phyloP scores from a whole-genome alignment of 768 basidiomycete species.

The Pholiota microspora region DNA sequence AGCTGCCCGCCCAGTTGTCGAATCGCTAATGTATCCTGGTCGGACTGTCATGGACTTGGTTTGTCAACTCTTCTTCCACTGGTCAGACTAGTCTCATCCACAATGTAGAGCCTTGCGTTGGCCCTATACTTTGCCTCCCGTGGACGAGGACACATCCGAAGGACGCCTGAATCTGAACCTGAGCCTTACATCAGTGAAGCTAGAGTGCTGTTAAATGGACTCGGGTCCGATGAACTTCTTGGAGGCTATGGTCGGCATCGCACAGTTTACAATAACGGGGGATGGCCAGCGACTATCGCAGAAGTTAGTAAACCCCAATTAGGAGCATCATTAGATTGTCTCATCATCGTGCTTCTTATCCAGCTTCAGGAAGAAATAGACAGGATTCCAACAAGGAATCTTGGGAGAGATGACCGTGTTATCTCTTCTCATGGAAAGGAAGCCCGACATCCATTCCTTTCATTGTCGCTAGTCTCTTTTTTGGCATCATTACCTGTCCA shows the following conservation, averaged over 20 bases:
- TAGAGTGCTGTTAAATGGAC: constrained; percentile 81
- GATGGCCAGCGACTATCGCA: constrained; percentile 76
- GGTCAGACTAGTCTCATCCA: not conserved
- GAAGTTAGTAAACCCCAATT: constrained; percentile 53
- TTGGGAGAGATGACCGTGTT: constrained; percentile 93
- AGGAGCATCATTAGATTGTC: too few relatives aligned
- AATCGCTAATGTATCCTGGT: constrained; percentile 75
- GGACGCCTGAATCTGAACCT: constrained; percentile 30
- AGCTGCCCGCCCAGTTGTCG: constrained; percentile 49
- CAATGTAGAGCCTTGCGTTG: constrained; percentile 76
- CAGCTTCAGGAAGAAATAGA: constrained; percentile 89
- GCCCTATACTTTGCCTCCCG: constrained; percentile 93
- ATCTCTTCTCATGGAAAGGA: constrained; percentile 92
- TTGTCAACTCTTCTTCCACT: constrained; percentile 24
- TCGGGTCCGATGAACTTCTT: constrained; percentile 94
- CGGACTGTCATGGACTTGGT: constrained; percentile 92
- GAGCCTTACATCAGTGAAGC: constrained; percentile 69
- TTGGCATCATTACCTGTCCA: constrained; percentile 79
- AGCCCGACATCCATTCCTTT: constrained; percentile 88
- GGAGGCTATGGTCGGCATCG: constrained; percentile 94
- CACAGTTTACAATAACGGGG: constrained; percentile 59
- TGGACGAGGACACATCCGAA: constrained; percentile 62
- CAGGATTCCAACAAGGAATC: constrained; percentile 83
- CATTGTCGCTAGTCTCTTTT: constrained; percentile 73
- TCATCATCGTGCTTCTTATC: not conserved